Evolutionary conservation across 116 monocot species (phyloP), one percentile per base, ranked within the genome.

Genomic region (Phalaenopsis hybrid): DNA sequence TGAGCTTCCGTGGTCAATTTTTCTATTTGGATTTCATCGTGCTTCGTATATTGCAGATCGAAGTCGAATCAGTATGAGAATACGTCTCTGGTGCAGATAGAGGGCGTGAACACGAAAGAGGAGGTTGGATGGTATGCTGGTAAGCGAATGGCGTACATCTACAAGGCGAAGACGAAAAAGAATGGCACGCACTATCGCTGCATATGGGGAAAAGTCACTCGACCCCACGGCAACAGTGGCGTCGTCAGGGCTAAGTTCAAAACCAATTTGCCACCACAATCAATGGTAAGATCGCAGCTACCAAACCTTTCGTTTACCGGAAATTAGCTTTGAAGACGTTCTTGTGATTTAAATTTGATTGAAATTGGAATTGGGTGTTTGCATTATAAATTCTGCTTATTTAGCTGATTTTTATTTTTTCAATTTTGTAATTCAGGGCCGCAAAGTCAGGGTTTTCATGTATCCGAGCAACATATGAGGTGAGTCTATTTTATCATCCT

Each of bases 41-140:
- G 18, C 18, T 28, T 17, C 9, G 31, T 41, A 21, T 4, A n/a
- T 75, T 5, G 75, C 52, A 89, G 92, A 50, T 93, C 87, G 80
- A 93, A 93, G 85, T 93, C 89, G 63, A 93, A 89, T 75, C 91
- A 89, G 83, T 88, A 93, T 52, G 89, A 90, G 82, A 87, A 89
- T 82, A 91, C 93, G 15, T 93, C 93, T 50, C 78, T 91, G 86
- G 33, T 94, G 23, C 94, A 94, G 85, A 92, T 94, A 79, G 94
- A 94, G 85, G 94, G 94, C 4, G 92, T 94, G 77, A 91, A 90
- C 82, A 91, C 89, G 7, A 90, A 84, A 81, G 91, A 87, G 78
- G 91, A 93, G 80, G 86, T 93, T 1, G 79, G 76, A 0, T 93
- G 93, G 89, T 89, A 93, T 82, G 46, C 72, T 25, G 89, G 91